Percentiles rank a stretch among this genome's conserved stretches.
Evolutionary conservation across 352 stramenopile genomes (phyloP).

Genomic region (Globisporangium okanoganense): DNA sequence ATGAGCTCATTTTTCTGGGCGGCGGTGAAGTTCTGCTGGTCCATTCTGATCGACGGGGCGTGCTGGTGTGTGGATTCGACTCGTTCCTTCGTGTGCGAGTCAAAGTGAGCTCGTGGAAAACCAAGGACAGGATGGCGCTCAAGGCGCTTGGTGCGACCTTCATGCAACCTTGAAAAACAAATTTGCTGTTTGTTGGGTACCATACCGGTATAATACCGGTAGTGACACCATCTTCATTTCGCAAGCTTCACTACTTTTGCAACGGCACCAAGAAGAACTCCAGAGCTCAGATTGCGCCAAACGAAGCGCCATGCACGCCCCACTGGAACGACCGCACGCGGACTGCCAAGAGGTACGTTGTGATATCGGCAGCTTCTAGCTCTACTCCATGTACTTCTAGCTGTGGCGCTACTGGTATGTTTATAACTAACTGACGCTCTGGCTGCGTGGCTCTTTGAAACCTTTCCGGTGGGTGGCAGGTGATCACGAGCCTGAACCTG

Average conservation of each 20-base stretch:
- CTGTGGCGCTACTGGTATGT: too few relatives aligned
- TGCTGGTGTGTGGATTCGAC: background rate
- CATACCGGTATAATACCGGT: background rate
- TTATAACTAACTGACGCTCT: background rate
- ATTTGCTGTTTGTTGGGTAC: slow-evolving; percentile 6
- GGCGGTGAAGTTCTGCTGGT: slow-evolving; percentile 71
- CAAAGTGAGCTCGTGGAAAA: background rate
- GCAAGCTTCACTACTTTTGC: slow-evolving; percentile 4
- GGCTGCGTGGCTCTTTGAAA: background rate
- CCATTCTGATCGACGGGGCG: slow-evolving; percentile 31
- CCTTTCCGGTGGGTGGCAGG: slow-evolving; percentile 24
- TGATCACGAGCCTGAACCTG: slow-evolving; percentile 59
- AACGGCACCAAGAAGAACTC: background rate
- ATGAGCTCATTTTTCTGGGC: slow-evolving; percentile 85
- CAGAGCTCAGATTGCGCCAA: background rate
- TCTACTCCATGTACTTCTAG: too few relatives aligned
- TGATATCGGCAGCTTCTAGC: too few relatives aligned
- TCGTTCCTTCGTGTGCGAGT: slow-evolving; percentile 13
- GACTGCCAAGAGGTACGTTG: slow-evolving; percentile 70
- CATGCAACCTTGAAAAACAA: slow-evolving; percentile 18
- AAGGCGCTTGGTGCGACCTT: slow-evolving; percentile 1
- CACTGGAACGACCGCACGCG: slow-evolving; percentile 72
- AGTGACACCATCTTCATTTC: background rate
- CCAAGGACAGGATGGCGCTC: slow-evolving; percentile 4
- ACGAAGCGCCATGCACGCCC: slow-evolving; percentile 57